Evolutionary conservation across 345 rosid genomes (phyloP), one percentile per base, ranked within the genome.

Genomic region (Leavenworthia alabamica): DNA sequence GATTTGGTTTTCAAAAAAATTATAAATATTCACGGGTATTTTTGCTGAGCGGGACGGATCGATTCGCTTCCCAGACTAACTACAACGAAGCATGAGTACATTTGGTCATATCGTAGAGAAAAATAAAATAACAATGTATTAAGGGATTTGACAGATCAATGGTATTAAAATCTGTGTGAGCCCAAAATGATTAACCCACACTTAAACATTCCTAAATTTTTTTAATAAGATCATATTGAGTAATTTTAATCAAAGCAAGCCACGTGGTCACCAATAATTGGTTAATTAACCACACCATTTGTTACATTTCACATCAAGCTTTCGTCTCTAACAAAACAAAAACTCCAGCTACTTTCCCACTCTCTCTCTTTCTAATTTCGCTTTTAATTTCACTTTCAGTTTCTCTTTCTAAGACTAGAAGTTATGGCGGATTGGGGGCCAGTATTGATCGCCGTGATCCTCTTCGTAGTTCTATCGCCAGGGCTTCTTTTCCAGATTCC

Each of bases 351-450:
- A 43, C 29, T 20, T 28, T 50, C 3, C 67, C 61, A 24, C 53
- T 41, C 46, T 60, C 67, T 69, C 22, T 48, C 35, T 46, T 10
- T n/a, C n/a, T 4, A 4, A 9, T 19, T 31, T 22, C 26, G 51
- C 23, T 36, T 66, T 35, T n/a, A n/a, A n/a, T n/a, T n/a, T n/a
- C 24, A 8, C 39, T 50, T 49, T 60, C 67, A 20, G 14, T 31
- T 32, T 67, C 26, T 70, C 51, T 56, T 56, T 62, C 35, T 45
- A 2, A 1, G 15, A n/a, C 13, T 4, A 35, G 36, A 47, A 45
- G n/a, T 8, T 20, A 81, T 79, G 86, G 79, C 81, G 43, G 86
- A 81, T 54, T 81, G 86, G 83, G 86, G 81, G 1, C 81, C 86
- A 7, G 80, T 81, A 5, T 28, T 76, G 42, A 64, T 81, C 58